Percentiles rank a stretch among this genome's conserved stretches.
Evolutionary conservation across 495 filamentous ascomycete species (phyloP).

Genomic region (Penicillium malachiteum): DNA sequence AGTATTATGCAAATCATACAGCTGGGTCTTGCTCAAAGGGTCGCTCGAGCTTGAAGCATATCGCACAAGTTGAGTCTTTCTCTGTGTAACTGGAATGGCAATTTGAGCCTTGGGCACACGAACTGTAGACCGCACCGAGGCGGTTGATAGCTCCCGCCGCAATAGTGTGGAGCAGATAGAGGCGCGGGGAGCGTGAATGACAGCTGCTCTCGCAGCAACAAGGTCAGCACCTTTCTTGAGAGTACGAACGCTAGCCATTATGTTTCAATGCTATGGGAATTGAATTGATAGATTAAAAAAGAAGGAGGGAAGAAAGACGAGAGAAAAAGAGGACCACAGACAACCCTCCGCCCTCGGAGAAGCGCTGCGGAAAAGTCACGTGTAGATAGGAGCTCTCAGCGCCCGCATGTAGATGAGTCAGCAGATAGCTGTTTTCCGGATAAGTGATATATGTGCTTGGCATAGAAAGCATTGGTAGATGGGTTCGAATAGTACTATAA

Average conservation of each 20-base stretch:
- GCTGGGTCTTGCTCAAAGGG: constrained; percentile 65
- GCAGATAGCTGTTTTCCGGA: constrained; percentile 19
- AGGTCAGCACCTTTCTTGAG: constrained; percentile 35
- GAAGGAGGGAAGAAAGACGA: constrained; percentile 15
- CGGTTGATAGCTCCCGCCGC: constrained; percentile 38
- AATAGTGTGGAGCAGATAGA: constrained; percentile 40
- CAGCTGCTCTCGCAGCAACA: constrained; percentile 30
- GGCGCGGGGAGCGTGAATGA: constrained; percentile 29
- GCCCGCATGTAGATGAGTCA: constrained; percentile 7
- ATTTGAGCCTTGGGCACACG: constrained; percentile 19
- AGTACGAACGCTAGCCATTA: constrained; percentile 37
- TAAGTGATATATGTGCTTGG: too few species aligned
- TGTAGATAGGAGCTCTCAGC: constrained; percentile 36
- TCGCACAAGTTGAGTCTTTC: constrained; percentile 35
- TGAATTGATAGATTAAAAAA: constrained; percentile 17
- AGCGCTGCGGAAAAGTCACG: constrained; percentile 42
- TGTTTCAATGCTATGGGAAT: constrained; percentile 23
- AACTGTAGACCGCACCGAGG: constrained; percentile 26
- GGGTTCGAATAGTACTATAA: too few species aligned
- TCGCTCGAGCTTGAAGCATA: constrained; percentile 60
- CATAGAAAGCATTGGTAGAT: too few species aligned
- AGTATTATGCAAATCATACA: constrained; percentile 78
- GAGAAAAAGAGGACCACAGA: constrained; percentile 14
- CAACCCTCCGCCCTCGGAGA: constrained; percentile 27
- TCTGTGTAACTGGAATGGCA: constrained; percentile 16